phyloP scores from a whole-genome alignment of 2,329 filamentous ascomycete genomes.

The Apiospora sp. region DNA sequence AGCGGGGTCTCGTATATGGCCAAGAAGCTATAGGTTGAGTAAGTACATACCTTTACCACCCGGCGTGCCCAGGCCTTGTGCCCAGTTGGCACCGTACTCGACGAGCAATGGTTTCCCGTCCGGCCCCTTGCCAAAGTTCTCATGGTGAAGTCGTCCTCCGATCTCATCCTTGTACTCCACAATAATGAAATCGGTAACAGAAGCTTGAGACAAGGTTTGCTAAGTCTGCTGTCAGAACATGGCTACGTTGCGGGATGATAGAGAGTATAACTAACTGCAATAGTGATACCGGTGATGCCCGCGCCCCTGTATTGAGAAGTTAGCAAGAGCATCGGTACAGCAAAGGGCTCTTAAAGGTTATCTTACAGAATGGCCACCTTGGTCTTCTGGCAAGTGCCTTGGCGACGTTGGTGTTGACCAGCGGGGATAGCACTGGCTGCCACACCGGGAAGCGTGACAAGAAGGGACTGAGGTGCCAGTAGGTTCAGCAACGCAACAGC shows the following conservation, averaged over 20 bases:
- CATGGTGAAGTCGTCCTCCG: constrained; percentile 67
- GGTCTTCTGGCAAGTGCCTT: constrained; percentile 11
- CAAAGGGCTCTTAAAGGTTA: neutral
- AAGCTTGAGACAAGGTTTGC: constrained; percentile 67
- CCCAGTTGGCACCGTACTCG: constrained; percentile 75
- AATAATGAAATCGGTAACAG: constrained; percentile 69
- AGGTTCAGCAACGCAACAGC: neutral
- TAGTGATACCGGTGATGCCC: constrained; percentile 9
- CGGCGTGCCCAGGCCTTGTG: constrained; percentile 42
- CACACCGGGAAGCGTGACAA: neutral
- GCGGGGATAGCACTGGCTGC: neutral
- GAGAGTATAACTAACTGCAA: neutral
- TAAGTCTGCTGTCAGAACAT: neutral
- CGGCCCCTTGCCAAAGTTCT: constrained; percentile 58
- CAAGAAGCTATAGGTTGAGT: neutral
- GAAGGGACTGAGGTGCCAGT: neutral
- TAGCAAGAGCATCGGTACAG: no score
- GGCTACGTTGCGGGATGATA: neutral
- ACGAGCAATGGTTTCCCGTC: constrained; percentile 64
- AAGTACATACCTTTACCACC: constrained; percentile 28
- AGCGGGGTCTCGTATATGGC: neutral
- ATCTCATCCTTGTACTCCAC: constrained; percentile 69
- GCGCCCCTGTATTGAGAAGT: neutral
- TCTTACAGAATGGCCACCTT: constrained; percentile 21
- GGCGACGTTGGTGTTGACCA: neutral